These are phyloP conservation scores for Metarhizium robertsii DNA, from an alignment of 2,329 filamentous ascomycete species.

Conservation along the genomic window DNA sequence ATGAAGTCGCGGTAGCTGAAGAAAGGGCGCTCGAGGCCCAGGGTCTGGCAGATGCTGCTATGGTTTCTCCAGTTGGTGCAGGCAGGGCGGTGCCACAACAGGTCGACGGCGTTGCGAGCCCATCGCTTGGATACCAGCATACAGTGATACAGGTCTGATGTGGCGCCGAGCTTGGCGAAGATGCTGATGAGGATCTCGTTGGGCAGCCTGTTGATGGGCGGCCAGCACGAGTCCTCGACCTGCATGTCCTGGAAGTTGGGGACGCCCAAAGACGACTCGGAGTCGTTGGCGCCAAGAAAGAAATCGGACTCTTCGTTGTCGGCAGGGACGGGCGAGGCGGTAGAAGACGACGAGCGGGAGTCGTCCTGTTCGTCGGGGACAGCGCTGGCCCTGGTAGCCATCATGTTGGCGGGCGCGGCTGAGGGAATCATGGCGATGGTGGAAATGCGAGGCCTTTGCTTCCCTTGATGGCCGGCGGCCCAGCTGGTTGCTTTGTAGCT, in stretches of 20 bases:
- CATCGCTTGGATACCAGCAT: constrained; percentile 93
- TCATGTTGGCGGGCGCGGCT: constrained; percentile 8
- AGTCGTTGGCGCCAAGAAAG: constrained; percentile 82
- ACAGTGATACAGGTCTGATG: constrained; percentile 72
- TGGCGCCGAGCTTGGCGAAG: constrained; percentile 71
- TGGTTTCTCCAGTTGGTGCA: constrained; percentile 84
- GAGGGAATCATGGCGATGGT: constrained; percentile 8
- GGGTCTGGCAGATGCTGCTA: constrained; percentile 68
- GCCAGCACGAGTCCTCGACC: constrained; percentile 57
- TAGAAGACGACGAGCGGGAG: constrained; percentile 56
- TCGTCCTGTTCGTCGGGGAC: constrained; percentile 34
- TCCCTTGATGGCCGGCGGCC: background rate
- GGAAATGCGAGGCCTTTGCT: background rate
- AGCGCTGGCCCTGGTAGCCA: constrained; percentile 11
- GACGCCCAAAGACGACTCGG: constrained; percentile 79
- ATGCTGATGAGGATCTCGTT: constrained; percentile 92
- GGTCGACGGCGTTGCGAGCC: constrained; percentile 84
- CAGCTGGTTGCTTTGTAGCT: background rate
- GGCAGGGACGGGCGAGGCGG: constrained; percentile 63
- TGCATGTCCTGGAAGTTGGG: constrained; percentile 69
- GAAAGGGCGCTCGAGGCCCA: constrained; percentile 63
- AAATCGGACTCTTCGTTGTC: constrained; percentile 93
- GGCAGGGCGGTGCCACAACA: constrained; percentile 88
- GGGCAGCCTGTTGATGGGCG: constrained; percentile 78
- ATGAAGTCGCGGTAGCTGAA: constrained; percentile 88